Evolutionary conservation across 2,329 filamentous ascomycete species (phyloP), one percentile per base, ranked within the genome.

Genomic region (Pseudonectria foliicola): DNA sequence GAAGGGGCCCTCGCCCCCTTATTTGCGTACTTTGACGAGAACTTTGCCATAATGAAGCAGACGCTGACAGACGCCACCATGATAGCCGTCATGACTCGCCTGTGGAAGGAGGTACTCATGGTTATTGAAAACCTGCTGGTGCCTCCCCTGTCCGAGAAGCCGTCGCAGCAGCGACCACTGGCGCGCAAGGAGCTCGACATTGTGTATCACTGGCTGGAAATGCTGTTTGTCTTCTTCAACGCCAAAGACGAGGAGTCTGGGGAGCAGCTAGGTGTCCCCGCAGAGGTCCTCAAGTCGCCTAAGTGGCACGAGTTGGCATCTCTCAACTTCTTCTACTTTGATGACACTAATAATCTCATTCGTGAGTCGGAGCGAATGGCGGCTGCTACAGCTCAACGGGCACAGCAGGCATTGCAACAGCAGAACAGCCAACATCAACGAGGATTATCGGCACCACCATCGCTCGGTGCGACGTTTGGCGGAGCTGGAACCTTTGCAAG

Each of bases 41-140:
- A 98, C 54, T 98, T 98, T 61, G 87, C 88, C 39, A 95, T 96
- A 49, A 95, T 98, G 89, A 95, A 96, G 64, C 80, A 92, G 60
- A 95, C 90, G 1, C 69, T 98, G 37, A 96, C 92, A 1, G 83
- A 88, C 38, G 82, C 87, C 38, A 93, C 92, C n/a, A 95, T 98
- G 90, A 80, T 89, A 50, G 89, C 92, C 57, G 92, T 98, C 50
- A 98, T 98, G 92, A 93, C 88, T 14, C 80, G 92, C 29, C 66
- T 98, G 6, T 98, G 92, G 92, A 98, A 98, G 63, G 92, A 98
- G 60, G 89, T 95, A 1, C 71, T 98, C 12, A 80, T 89, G 49
- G 93, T 90, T 1, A 84, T 96, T 44, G 92, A 98, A 62, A 76
- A 77, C 25, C 71, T 98, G 13, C 73, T 98, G 26, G 90, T 98